Evolutionary conservation across 2,329 filamentous ascomycete genomes (phyloP), one percentile per base, ranked within the genome.

Genomic region (Exophiala calicioides): DNA sequence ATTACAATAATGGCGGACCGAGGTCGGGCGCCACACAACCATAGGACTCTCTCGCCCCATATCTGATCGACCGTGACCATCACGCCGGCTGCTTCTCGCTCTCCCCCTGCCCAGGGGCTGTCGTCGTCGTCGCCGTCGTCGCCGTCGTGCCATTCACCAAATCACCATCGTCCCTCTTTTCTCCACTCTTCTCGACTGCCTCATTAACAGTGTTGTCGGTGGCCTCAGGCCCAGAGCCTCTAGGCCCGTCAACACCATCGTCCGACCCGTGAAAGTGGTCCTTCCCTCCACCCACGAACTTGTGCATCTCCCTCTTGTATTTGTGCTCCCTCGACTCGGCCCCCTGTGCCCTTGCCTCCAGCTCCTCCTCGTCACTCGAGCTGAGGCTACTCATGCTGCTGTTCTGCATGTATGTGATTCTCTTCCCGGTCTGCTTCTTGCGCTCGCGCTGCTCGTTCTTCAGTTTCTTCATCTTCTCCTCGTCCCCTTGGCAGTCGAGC

Each of bases 371-470:
- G 36, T 84, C 81, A 7, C 72, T 77, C 45, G 74, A 79, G 23
- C 69, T 74, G 63, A 82, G 62, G 60, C 67, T 65, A 58, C 74
- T 66, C 33, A 65, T 58, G 10, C 65, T 66, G 26, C 65, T 71
- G 44, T 73, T 70, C 55, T 83, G 79, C 5, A 76, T 69, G 62
- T 77, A 84, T 4, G 80, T 70, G 45, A 75, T 67, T 5, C 77
- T 70, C 15, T 72, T 65, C 32, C 77, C 76, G 26, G 76, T 71
- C 30, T 72, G 71, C 75, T 87, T 87, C 78, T 93, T 95, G 56
- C 77, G 70, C 48, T 84, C 79, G 19, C 81, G 73, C 70, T 95
- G 90, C 51, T 82, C 78, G 31, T 82, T 70, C 73, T 96, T 96
- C 73, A 94, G 78, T 50, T 81, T 74, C 32, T 76, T 69, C 68